Evolutionary conservation across 2,329 filamentous ascomycete species (phyloP).

Genomic region (Sarocladium brachiariae): DNA sequence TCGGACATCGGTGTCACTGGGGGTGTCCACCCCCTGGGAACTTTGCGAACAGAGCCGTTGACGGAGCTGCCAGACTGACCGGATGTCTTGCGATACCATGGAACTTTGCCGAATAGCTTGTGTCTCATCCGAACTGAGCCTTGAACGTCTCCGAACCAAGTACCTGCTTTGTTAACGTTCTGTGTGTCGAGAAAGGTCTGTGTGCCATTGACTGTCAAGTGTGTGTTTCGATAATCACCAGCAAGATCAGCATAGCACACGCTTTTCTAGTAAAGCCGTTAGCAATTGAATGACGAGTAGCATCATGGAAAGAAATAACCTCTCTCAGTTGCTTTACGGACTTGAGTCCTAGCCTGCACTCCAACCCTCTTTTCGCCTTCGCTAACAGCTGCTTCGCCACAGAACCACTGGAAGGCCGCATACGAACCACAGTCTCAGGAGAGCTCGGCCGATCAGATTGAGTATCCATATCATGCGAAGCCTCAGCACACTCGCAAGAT

Average conservation of each 20-base stretch:
- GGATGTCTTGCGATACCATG: slow-evolving; percentile 34
- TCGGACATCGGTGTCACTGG: slow-evolving; percentile 5
- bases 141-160: slow-evolving; percentile 27
- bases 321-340: background rate
- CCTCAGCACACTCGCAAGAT: background rate
- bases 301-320: background rate
- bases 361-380: background rate
- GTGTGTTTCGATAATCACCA: background rate
- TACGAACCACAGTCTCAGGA: background rate
- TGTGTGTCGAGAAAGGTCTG: background rate
- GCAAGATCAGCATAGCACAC: background rate
- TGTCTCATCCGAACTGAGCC: slow-evolving; percentile 21
- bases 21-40: slow-evolving; percentile 29
- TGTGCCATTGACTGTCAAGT: background rate
- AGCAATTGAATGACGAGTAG: background rate
- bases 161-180: background rate
- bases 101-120: slow-evolving; percentile 34
- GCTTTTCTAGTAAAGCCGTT: background rate
- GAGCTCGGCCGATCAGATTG: background rate
- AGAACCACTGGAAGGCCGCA: background rate
- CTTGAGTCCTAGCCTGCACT: background rate
- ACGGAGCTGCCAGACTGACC: slow-evolving; percentile 29
- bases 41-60: slow-evolving; percentile 34
- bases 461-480: background rate
- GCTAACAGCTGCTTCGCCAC: background rate